Percentiles rank a stretch among this genome's conserved stretches.
Conservation (phyloP, 2,329 filamentous ascomycete genomes). For the Talaromyces sp. region DNA sequence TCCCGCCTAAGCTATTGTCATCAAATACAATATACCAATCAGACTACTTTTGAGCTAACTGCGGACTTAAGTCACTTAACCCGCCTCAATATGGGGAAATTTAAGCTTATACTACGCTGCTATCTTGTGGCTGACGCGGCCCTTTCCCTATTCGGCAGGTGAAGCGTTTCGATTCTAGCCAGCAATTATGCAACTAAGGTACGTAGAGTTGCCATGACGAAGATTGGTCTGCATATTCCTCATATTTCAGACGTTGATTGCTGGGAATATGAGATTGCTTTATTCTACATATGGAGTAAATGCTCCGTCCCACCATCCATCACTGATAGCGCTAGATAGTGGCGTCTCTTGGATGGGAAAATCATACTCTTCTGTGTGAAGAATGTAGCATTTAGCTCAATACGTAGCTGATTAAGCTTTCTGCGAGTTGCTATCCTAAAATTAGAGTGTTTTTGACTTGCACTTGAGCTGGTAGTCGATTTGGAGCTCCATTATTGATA, state of each 20-base stretch:
- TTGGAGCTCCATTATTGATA: neutral
- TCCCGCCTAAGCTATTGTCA: neutral
- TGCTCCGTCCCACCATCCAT: neutral
- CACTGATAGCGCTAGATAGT: neutral
- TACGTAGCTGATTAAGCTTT: neutral
- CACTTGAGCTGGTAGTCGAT: neutral
- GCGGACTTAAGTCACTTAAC: neutral
- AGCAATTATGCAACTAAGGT: neutral
- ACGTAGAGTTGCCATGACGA: neutral
- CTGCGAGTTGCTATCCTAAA: neutral
- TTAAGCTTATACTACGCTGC: slow-evolving; percentile 10
- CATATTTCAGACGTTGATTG: neutral
- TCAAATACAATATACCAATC: neutral
- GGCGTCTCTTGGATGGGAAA: neutral
- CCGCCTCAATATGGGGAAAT: too few species aligned
- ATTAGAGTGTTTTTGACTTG: neutral
- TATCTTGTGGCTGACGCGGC: slow-evolving; percentile 6
- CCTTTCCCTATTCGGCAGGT: neutral
- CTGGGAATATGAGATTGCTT: neutral
- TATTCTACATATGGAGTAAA: neutral
- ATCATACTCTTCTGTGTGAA: neutral
- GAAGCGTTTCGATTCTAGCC: neutral
- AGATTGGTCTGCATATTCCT: neutral
- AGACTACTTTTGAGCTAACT: neutral
- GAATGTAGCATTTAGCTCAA: neutral